phyloP scores from a whole-genome alignment of 2,329 filamentous ascomycete genomes.

The Colletotrichum zoysiae region DNA sequence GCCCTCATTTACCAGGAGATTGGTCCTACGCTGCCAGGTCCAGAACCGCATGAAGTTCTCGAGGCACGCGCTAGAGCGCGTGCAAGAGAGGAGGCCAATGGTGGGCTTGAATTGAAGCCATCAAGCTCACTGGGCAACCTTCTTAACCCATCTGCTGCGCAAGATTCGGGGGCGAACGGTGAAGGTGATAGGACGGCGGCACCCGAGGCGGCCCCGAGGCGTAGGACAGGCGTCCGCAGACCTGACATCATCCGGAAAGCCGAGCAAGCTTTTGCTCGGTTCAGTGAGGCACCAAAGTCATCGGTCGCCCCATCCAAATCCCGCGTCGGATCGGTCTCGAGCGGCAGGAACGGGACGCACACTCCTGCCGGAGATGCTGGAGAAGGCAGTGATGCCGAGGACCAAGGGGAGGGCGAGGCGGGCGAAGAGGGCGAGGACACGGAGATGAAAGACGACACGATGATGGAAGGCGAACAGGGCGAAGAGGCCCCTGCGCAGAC shows the following conservation, averaged over 20 bases:
- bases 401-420: slow-evolving; percentile 47
- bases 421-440: slow-evolving; percentile 23
- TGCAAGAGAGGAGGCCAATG: slow-evolving; percentile 57
- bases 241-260: slow-evolving; percentile 73
- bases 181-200: slow-evolving; percentile 52
- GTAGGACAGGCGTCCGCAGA: slow-evolving; percentile 62
- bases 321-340: slow-evolving; percentile 64
- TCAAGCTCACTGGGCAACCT: slow-evolving; percentile 56
- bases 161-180: slow-evolving; percentile 57
- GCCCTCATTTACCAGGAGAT: slow-evolving; percentile 79
- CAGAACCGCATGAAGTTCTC: slow-evolving; percentile 60
- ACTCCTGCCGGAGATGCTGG: slow-evolving; percentile 52
- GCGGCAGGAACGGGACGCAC: slow-evolving; percentile 59
- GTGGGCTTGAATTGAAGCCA: slow-evolving; percentile 52
- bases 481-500: slow-evolving; percentile 46
- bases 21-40: slow-evolving; percentile 68
- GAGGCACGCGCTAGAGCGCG: slow-evolving; percentile 57
- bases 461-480: slow-evolving; percentile 42
- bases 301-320: slow-evolving; percentile 55
- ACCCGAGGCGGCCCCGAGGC: slow-evolving; percentile 56
- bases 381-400: slow-evolving; percentile 53
- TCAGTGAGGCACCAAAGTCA: slow-evolving; percentile 63
- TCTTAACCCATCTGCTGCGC: slow-evolving; percentile 57
- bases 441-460: slow-evolving; percentile 46
- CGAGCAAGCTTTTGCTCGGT: slow-evolving; percentile 67